Evolutionary conservation across 1,284 basidiomycete genomes (phyloP).

Genomic region (Athelia sp.): DNA sequence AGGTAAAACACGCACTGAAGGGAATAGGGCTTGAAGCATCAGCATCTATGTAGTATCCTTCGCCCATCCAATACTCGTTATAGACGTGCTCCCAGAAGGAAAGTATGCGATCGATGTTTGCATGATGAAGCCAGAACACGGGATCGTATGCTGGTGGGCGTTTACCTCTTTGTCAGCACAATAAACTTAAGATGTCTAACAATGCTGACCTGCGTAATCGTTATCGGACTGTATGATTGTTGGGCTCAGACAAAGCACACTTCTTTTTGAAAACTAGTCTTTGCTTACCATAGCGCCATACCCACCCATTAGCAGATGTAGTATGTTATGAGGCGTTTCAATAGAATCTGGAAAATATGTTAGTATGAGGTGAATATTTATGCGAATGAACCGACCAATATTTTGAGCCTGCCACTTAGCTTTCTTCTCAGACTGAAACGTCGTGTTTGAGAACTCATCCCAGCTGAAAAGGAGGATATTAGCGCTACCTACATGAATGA

Average conservation of each 20-base stretch:
- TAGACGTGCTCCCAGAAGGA: neutral
- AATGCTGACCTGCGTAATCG: conserved; percentile 30
- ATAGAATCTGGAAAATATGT: neutral
- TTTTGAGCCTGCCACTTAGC: neutral
- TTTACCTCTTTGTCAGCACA: conserved; percentile 15
- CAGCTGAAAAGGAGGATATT: neutral
- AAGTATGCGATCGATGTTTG: conserved; percentile 39
- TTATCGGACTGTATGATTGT: neutral
- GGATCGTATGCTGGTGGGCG: conserved; percentile 35
- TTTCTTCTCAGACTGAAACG: neutral
- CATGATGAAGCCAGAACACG: conserved; percentile 44
- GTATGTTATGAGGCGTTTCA: neutral
- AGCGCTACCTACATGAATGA: neutral
- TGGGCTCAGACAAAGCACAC: neutral
- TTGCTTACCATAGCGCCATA: neutral
- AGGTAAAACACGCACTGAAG: too few relatives aligned
- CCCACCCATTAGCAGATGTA: neutral
- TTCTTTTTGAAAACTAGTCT: neutral
- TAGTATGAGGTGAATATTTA: neutral
- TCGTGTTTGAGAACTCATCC: neutral
- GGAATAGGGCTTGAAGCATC: neutral
- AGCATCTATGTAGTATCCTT: neutral
- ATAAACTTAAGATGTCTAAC: conserved; percentile 40
- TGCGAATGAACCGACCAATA: neutral
- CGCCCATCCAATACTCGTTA: neutral